These are phyloP conservation scores for Carex scoparia DNA, from an alignment of 176 grass and related monocot genomes.

Conservation along the genomic window DNA sequence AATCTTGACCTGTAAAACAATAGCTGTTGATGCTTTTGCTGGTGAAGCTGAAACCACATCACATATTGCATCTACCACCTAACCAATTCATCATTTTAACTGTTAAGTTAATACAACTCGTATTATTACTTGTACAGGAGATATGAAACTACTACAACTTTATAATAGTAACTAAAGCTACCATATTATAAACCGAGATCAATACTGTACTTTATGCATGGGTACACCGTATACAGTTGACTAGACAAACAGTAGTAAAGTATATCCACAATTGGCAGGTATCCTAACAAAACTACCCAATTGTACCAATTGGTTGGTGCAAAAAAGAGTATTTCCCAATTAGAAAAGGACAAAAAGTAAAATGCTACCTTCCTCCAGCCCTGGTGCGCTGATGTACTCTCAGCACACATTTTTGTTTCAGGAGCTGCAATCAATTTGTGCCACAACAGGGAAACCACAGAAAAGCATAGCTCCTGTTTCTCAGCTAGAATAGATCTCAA, in stretches of 20 bases:
- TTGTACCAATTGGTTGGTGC: neutral
- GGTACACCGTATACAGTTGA: neutral
- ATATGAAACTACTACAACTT: neutral
- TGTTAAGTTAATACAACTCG: slow-evolving; percentile 3
- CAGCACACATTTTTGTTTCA: slow-evolving; percentile 94
- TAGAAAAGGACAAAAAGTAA: neutral
- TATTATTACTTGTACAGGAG: neutral
- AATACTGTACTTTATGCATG: neutral
- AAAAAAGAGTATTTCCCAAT: neutral
- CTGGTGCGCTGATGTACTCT: slow-evolving; percentile 99
- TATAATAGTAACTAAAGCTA: neutral
- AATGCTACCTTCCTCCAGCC: slow-evolving; percentile 88
- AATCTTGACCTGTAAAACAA: slow-evolving; percentile 84
- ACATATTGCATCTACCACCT: slow-evolving; percentile 99
- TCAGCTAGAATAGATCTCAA: slow-evolving; percentile 81
- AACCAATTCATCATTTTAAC: slow-evolving; percentile 10
- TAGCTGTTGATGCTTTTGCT: slow-evolving; percentile 82
- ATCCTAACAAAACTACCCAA: neutral
- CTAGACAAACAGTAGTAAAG: neutral
- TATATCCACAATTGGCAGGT: neutral
- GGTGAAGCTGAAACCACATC: slow-evolving; percentile 97
- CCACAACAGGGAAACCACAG: slow-evolving; percentile 96
- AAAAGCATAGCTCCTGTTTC: slow-evolving; percentile 93
- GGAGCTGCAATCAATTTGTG: slow-evolving; percentile 89
- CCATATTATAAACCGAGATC: neutral